Evolutionary conservation across 306 rosid species (phyloP).

Genomic region (Carpinus fangiana): DNA sequence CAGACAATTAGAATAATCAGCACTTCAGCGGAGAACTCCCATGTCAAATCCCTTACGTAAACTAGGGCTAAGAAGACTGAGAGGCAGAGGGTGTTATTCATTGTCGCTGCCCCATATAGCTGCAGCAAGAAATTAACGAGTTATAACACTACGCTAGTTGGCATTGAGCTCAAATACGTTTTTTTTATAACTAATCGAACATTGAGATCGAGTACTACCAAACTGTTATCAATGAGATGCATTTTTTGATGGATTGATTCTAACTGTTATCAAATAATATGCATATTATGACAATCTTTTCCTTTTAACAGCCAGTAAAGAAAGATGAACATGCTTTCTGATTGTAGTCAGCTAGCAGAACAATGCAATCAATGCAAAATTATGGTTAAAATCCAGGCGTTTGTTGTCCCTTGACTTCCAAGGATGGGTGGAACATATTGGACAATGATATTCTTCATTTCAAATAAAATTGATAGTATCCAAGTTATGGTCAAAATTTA

Average conservation of each 20-base stretch:
- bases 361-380: not conserved
- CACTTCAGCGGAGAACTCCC: constrained; percentile 95
- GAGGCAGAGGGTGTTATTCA: constrained; percentile 92
- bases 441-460: too few species aligned
- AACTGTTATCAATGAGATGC: too few species aligned
- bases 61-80: constrained; percentile 91
- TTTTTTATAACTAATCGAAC: too few species aligned
- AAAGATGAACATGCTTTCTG: too few species aligned
- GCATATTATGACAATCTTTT: too few species aligned
- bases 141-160: not conserved
- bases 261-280: too few species aligned
- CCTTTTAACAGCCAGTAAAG: too few species aligned
- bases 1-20: constrained; percentile 77
- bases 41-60: constrained; percentile 70
- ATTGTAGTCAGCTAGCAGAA: too few species aligned
- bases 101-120: constrained; percentile 90
- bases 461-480: too few species aligned
- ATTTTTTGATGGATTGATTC: not conserved
- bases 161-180: too few species aligned
- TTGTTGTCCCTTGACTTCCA: not conserved
- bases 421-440: not conserved
- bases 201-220: too few species aligned
- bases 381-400: not conserved
- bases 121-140: constrained; percentile 36
- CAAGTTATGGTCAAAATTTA: too few species aligned